Conservation (phyloP, 73 alveolate species). For the Tetrahymena malaccensis region DNA sequence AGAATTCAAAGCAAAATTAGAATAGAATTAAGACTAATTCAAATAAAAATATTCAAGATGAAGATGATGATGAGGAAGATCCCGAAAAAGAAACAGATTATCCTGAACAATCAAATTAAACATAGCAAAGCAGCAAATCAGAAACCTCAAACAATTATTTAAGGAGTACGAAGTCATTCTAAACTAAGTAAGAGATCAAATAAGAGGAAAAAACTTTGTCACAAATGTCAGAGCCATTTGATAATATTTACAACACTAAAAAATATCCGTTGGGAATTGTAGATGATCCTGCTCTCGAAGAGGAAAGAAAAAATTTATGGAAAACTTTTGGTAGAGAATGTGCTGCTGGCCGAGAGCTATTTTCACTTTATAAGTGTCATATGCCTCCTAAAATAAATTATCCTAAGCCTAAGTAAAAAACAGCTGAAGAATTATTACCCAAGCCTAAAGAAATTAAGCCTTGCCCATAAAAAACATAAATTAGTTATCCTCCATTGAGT, state of each 20-base stretch:
- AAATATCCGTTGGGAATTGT: neutral
- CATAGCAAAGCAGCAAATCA: neutral
- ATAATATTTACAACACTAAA: neutral
- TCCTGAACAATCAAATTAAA: neutral
- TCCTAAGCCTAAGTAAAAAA: constrained; percentile 48
- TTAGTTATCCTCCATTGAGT: constrained; percentile 48
- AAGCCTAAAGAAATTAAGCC: constrained; percentile 38
- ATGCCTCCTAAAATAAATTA: constrained; percentile 55
- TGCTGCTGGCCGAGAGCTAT: constrained; percentile 54
- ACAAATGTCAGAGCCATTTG: neutral
- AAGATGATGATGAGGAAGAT: neutral
- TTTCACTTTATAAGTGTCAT: constrained; percentile 38
- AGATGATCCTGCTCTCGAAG: neutral
- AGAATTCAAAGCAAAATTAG: neutral
- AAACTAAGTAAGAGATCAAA: neutral
- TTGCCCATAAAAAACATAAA: constrained; percentile 51
- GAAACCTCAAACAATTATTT: neutral
- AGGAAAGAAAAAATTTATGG: constrained; percentile 31
- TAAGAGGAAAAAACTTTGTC: neutral
- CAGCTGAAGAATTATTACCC: constrained; percentile 1
- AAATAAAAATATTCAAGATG: neutral
- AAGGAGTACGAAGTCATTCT: neutral
- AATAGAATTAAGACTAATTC: neutral
- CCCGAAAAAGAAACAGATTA: neutral
- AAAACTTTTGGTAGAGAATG: constrained; percentile 56